phyloP scores from a whole-genome alignment of 2,329 filamentous ascomycete species.

The Aotearoamyces nothofagi region DNA sequence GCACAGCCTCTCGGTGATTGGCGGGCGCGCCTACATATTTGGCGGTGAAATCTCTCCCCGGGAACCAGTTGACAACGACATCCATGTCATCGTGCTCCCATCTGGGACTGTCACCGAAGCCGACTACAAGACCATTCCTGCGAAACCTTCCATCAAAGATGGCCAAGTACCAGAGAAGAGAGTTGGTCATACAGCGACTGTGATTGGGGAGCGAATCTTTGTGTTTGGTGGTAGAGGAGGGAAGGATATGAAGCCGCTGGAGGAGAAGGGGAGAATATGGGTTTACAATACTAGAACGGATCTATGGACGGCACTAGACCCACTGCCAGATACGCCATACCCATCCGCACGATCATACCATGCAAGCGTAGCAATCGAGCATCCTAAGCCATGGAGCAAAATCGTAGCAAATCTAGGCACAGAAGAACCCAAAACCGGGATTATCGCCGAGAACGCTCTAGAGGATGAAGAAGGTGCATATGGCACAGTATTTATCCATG shows the following conservation, averaged over 20 bases:
- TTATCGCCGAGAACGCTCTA: slow-evolving; percentile 38
- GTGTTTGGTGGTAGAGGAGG: slow-evolving; percentile 69
- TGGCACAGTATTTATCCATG: slow-evolving; percentile 61
- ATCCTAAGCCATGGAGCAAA: slow-evolving; percentile 23
- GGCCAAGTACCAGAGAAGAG: slow-evolving; percentile 46
- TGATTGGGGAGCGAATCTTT: slow-evolving; percentile 57
- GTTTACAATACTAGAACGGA: slow-evolving; percentile 50
- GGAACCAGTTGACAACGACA: slow-evolving; percentile 55
- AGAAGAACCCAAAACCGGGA: slow-evolving; percentile 41
- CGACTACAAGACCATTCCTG: slow-evolving; percentile 42
- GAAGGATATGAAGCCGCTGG: slow-evolving; percentile 50
- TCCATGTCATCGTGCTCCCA: slow-evolving; percentile 50
- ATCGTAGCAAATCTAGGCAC: slow-evolving; percentile 12
- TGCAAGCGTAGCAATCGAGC: slow-evolving; percentile 38
- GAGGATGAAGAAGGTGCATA: slow-evolving; percentile 44
- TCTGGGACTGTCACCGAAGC: slow-evolving; percentile 35
- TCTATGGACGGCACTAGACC: slow-evolving; percentile 50
- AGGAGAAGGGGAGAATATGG: slow-evolving; percentile 66
- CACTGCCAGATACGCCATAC: slow-evolving; percentile 30
- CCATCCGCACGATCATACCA: slow-evolving; percentile 62
- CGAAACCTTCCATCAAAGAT: slow-evolving; percentile 24
- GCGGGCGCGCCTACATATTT: slow-evolving; percentile 50
- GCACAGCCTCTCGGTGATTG: slow-evolving; percentile 49
- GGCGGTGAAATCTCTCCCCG: slow-evolving; percentile 57
- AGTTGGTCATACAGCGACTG: slow-evolving; percentile 57